A percentile compares a stretch with the other conserved stretches of the same genome.
phyloP scores from a whole-genome alignment of 768 basidiomycete species.

The Sistotremastrum suecicum region DNA sequence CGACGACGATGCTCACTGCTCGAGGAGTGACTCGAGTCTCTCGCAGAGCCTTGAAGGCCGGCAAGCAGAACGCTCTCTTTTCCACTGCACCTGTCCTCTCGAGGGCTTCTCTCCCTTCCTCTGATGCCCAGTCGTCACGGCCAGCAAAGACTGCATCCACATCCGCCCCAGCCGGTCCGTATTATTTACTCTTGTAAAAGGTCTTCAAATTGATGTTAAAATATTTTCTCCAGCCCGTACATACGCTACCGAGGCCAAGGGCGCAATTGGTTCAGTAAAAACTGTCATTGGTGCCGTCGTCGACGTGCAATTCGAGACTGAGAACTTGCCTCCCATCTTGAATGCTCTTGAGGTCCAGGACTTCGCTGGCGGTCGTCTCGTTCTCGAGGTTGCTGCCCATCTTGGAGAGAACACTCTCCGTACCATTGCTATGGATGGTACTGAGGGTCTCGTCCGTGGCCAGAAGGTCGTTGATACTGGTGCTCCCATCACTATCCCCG shows the following conservation, averaged over 20 bases:
- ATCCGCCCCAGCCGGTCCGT: conserved; percentile 41
- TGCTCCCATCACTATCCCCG: conserved; percentile 91
- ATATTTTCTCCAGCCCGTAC: conserved; percentile 42
- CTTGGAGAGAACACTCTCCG: conserved; percentile 98
- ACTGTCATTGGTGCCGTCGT: conserved; percentile 99
- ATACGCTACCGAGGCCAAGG: conserved; percentile 85
- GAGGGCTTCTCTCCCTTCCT: conserved; percentile 33
- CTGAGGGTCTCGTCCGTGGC: conserved; percentile 98
- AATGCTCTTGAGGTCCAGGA: conserved; percentile 97
- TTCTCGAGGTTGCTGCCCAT: conserved; percentile 97
- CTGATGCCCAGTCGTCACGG: conserved; percentile 13
- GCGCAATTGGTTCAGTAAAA: conserved; percentile 69
- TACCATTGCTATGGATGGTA: conserved; percentile 99
- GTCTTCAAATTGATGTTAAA: not conserved
- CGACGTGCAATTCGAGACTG: conserved; percentile 95
- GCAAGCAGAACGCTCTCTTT: conserved; percentile 69
- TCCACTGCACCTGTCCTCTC: conserved; percentile 52
- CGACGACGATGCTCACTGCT: conserved; percentile 65
- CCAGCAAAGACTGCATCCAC: conserved; percentile 31
- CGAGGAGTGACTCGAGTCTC: conserved; percentile 82
- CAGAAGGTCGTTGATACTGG: conserved; percentile 96
- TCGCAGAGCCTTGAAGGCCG: conserved; percentile 67
- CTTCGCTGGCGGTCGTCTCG: conserved; percentile 90
- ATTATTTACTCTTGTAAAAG: conserved; percentile 5
- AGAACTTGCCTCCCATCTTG: conserved; percentile 91